A percentile compares a stretch with the other conserved stretches of the same genome.
These are phyloP conservation scores for Tuber umbilicatum DNA, from an alignment of 495 filamentous ascomycete species.

Conservation along the genomic window DNA sequence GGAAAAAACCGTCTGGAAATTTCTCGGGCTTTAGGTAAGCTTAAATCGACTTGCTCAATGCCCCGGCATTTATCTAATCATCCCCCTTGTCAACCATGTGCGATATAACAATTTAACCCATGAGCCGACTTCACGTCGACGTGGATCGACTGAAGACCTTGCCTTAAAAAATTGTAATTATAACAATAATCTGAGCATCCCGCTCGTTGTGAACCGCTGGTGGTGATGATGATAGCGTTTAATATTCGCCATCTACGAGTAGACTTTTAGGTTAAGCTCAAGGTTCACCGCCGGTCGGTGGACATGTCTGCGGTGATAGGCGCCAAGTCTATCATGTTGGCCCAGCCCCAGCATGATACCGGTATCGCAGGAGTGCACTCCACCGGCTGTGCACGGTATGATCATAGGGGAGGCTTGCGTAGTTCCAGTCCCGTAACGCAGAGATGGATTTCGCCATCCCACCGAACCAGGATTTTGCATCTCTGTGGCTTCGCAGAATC, in stretches of 20 bases:
- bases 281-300: background rate
- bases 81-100: background rate
- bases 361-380: background rate
- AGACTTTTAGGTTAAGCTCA: background rate
- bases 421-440: background rate
- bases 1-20: background rate
- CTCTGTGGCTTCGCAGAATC: conserved; percentile 5
- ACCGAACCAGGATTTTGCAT: conserved; percentile 4
- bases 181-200: background rate
- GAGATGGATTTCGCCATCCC: conserved; percentile 11
- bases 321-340: background rate
- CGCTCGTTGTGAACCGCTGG: background rate
- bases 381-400: conserved; percentile 1
- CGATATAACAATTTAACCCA: conserved; percentile 6
- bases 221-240: background rate
- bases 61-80: background rate
- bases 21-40: background rate
- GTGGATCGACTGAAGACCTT: conserved; percentile 6
- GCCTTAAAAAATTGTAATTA: background rate
- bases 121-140: background rate
- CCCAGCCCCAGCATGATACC: background rate
- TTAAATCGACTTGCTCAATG: background rate
- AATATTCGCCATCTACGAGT: background rate
- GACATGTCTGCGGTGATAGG: conserved; percentile 1
- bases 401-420: conserved; percentile 3